phyloP scores from a whole-genome alignment of 2,329 filamentous ascomycete genomes.

The Diaporthe batatas region DNA sequence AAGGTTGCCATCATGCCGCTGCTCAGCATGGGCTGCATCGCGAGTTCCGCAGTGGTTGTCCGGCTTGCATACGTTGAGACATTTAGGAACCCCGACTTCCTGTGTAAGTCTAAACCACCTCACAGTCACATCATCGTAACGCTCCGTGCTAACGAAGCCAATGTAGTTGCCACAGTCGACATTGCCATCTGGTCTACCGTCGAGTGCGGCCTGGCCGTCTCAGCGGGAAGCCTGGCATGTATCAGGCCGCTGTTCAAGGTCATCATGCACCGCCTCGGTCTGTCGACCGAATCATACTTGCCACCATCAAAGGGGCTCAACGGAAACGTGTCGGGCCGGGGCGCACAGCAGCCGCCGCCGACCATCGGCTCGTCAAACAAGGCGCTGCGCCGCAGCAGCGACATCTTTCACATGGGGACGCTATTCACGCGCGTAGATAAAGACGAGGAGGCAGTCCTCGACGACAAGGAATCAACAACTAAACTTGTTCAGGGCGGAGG shows the following conservation, averaged over 20 bases:
- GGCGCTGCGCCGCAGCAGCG: constrained; percentile 22
- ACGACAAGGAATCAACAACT: constrained; percentile 24
- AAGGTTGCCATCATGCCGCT: constrained; percentile 67
- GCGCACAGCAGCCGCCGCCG: background rate
- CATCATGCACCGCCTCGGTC: constrained; percentile 50
- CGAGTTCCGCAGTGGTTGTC: constrained; percentile 59
- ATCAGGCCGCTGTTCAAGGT: constrained; percentile 59
- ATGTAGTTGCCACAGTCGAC: constrained; percentile 54
- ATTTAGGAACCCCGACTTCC: constrained; percentile 57
- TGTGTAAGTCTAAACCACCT: constrained; percentile 52
- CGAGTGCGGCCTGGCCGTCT: constrained; percentile 62
- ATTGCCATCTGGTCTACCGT: constrained; percentile 64
- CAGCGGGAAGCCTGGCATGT: constrained; percentile 62
- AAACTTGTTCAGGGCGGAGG: constrained; percentile 27
- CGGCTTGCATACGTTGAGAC: constrained; percentile 56
- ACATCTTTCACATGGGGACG: constrained; percentile 29
- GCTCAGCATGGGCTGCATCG: constrained; percentile 68
- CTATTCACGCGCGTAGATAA: constrained; percentile 24
- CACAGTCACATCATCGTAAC: background rate
- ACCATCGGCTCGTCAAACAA: constrained; percentile 25
- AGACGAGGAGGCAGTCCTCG: constrained; percentile 5
- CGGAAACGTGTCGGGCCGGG: constrained; percentile 1
- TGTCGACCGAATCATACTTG: constrained; percentile 33
- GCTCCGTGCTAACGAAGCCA: background rate
- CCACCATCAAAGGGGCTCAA: constrained; percentile 3